These are phyloP conservation scores for Stagonosporopsis rhizophila DNA, from an alignment of 2,329 filamentous ascomycete species.

Conservation along the genomic window DNA sequence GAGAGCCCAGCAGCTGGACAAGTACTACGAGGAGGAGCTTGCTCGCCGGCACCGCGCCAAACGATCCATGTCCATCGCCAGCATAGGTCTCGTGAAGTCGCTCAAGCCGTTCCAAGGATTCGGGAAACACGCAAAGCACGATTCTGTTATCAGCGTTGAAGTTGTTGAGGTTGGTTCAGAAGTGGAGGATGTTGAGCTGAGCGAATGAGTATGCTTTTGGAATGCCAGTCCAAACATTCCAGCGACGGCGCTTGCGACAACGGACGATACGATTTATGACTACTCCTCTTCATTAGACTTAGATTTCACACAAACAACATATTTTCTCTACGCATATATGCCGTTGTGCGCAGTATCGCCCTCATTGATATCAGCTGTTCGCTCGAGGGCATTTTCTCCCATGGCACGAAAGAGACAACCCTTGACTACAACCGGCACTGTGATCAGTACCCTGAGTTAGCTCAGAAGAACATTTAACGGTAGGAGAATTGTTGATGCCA, in stretches of 20 bases:
- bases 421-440: neutral
- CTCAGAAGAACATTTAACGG: too few relatives aligned
- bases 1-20: conserved; percentile 25
- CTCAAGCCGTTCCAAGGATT: conserved; percentile 16
- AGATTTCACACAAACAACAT: conserved; percentile 2
- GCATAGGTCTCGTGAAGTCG: conserved; percentile 6
- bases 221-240: neutral
- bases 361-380: neutral
- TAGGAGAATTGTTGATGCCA: too few relatives aligned
- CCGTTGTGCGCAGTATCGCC: neutral
- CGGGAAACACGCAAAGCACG: conserved; percentile 16
- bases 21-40: conserved; percentile 15
- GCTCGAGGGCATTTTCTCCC: neutral
- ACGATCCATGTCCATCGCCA: conserved; percentile 6
- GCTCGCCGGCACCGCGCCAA: conserved; percentile 13
- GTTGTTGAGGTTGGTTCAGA: conserved; percentile 14
- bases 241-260: neutral
- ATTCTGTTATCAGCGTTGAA: conserved; percentile 15
- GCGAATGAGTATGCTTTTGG: neutral
- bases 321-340: neutral
- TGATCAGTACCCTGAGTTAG: neutral
- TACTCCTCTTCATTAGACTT: neutral
- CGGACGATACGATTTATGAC: conserved; percentile 12
- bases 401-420: neutral
- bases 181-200: conserved; percentile 11